These are phyloP conservation scores for Wallacemonas sp. DNA, from an alignment of 208 protist species.

Conservation along the genomic window DNA sequence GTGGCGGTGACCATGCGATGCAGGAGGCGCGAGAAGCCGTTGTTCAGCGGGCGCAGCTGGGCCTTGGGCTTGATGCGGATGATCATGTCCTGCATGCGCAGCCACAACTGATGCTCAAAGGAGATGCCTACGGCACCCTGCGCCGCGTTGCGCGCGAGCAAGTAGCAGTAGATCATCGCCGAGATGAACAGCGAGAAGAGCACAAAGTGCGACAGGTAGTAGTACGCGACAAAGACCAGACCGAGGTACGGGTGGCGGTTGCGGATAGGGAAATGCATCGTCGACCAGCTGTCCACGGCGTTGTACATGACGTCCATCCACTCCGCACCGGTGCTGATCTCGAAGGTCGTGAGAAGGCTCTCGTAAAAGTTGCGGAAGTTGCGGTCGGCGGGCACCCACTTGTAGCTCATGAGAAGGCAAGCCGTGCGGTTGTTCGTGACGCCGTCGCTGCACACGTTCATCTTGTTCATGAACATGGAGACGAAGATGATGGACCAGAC, in stretches of 20 bases:
- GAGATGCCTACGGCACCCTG: constrained; percentile 65
- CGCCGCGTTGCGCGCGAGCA: constrained; percentile 64
- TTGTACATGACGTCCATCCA: constrained; percentile 88
- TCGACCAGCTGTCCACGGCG: constrained; percentile 73
- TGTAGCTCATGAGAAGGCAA: constrained; percentile 35
- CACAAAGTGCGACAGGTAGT: constrained; percentile 89
- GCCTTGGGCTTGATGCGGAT: constrained; percentile 55
- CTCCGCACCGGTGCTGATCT: constrained; percentile 89
- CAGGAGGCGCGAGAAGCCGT: constrained; percentile 49
- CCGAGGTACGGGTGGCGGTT: constrained; percentile 75
- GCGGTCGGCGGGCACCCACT: constrained; percentile 50
- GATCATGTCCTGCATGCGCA: constrained; percentile 80
- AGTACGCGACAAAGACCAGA: constrained; percentile 91
- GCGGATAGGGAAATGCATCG: constrained; percentile 35
- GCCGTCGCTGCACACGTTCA: constrained; percentile 70
- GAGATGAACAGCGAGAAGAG: constrained; percentile 91
- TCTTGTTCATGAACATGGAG: constrained; percentile 89
- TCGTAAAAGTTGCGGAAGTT: constrained; percentile 93
- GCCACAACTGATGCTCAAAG: constrained; percentile 78
- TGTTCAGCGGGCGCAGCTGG: constrained; percentile 62
- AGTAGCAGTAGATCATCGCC: constrained; percentile 89
- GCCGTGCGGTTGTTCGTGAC: constrained; percentile 41
- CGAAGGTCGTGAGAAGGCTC: constrained; percentile 88
- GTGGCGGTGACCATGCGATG: constrained; percentile 53
- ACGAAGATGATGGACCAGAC: constrained; percentile 93